Evolutionary conservation across 2,329 filamentous ascomycete species (phyloP), one percentile per base, ranked within the genome.

Genomic region (Aspergillus sojae): DNA sequence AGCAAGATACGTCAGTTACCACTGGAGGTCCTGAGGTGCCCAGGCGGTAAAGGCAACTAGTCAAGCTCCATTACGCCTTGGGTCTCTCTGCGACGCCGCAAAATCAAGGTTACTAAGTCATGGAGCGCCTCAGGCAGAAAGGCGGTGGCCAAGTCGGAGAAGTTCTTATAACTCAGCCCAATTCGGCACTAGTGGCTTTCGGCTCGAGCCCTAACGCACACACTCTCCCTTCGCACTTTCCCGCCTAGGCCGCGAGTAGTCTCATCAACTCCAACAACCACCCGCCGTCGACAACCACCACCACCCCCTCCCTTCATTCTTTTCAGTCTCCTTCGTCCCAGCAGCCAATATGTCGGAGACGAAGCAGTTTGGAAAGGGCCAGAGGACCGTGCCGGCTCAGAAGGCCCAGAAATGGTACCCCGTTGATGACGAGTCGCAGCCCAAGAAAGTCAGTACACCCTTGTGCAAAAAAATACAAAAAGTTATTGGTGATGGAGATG

Each of bases 391-490:
- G 83, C 93, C 87, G 83, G 86, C 87, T 80, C 89, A 97, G 84
- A 96, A 96, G 92, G 94, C 94, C 79, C 89, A 92, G 88, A 98
- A 97, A 88, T 99, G 94, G 93, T 99, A 99, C 87, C 92, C 93
- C 83, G 92, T 93, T 81, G 91, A 96, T 83, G 94, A 97, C 84
- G 91, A 94, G 80, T 81, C 88, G 81, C 85, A 91, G 84, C 88
- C 89, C 79, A 96, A 94, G 89, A 94, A 96, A 92, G 95, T 99
- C 89, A 88, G 93, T 91, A 76, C 69, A 70, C 68, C 67, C 59
- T 71, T 65, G 64, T 66, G 61, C 65, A 64, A 61, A 62, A 67
- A 65, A 36, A 50, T 39, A 60, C 36, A 65, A 57, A 54, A 50
- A 60, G 45, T 60, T 48, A 61, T 59, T 62, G 63, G 67, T 62